Evolutionary conservation across 495 filamentous ascomycete genomes (phyloP).

Genomic region (Elaphomyces granulatus): DNA sequence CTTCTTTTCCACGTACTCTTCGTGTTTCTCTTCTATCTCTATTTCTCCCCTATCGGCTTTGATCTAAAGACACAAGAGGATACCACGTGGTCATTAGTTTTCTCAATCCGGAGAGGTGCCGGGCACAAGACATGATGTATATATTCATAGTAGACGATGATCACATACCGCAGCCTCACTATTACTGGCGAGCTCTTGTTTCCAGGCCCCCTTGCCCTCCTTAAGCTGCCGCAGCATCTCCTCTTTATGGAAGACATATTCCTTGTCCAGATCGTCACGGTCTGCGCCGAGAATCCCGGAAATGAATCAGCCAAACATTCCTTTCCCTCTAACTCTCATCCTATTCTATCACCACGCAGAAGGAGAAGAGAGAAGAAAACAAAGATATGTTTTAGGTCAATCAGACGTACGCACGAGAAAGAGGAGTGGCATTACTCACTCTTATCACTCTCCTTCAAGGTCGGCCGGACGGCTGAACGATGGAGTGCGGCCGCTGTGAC

Average conservation of each 20-base stretch:
- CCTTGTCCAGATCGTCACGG: conserved; percentile 24
- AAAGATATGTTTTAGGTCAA: not conserved
- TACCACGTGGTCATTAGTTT: too few species aligned
- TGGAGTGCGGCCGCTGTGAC: conserved; percentile 22
- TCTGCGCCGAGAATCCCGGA: conserved; percentile 10
- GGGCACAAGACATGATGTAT: too few species aligned
- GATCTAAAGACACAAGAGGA: conserved; percentile 32
- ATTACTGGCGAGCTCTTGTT: conserved; percentile 60
- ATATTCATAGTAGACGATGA: too few species aligned
- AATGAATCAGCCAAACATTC: too few species aligned
- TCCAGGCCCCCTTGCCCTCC: conserved; percentile 68
- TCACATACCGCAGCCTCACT: conserved; percentile 64
- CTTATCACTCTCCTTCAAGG: conserved; percentile 24
- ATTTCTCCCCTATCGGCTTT: conserved; percentile 50
- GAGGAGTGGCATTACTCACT: too few species aligned
- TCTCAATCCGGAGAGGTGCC: too few species aligned
- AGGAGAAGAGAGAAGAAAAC: not conserved
- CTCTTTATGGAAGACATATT: conserved; percentile 59
- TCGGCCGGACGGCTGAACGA: conserved; percentile 13
- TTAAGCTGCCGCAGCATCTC: conserved; percentile 54
- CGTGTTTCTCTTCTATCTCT: conserved; percentile 24
- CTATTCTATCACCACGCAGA: not conserved
- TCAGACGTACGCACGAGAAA: too few species aligned
- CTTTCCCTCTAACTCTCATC: too few species aligned
- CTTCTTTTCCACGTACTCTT: conserved; percentile 39